A percentile compares a stretch with the other conserved stretches of the same genome.
These are phyloP conservation scores for Suillus clintonianus DNA, from an alignment of 768 basidiomycete species.

Conservation along the genomic window DNA sequence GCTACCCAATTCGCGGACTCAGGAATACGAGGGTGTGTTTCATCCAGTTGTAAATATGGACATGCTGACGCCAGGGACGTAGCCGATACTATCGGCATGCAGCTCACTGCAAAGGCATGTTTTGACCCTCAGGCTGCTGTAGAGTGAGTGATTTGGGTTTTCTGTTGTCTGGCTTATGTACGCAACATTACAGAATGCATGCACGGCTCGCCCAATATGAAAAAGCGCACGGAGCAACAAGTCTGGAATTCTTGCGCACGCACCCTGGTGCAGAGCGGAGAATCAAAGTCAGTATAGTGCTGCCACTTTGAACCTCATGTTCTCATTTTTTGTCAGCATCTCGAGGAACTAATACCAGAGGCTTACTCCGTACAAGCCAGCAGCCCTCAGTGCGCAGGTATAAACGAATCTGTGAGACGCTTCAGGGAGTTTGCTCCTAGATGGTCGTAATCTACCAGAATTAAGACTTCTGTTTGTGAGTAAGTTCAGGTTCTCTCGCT, in stretches of 20 bases:
- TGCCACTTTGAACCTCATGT: background rate
- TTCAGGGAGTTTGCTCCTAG: slow-evolving; percentile 13
- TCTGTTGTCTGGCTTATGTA: slow-evolving; percentile 1
- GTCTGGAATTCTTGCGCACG: slow-evolving; percentile 69
- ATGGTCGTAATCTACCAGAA: background rate
- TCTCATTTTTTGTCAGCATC: slow-evolving; percentile 34
- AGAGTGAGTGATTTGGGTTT: slow-evolving; percentile 45
- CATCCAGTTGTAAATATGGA: background rate
- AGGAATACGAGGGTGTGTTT: slow-evolving; percentile 74
- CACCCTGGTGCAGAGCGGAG: slow-evolving; percentile 79
- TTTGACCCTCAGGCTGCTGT: slow-evolving; percentile 80
- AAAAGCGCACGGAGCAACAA: slow-evolving; percentile 28
- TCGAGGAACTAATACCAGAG: slow-evolving; percentile 57
- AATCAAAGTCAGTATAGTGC: slow-evolving; percentile 54
- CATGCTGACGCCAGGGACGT: background rate
- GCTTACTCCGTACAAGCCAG: slow-evolving; percentile 55
- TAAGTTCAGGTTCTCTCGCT: background rate
- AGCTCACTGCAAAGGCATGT: slow-evolving; percentile 81
- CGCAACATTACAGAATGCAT: slow-evolving; percentile 59
- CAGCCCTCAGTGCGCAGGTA: slow-evolving; percentile 54
- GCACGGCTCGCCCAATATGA: slow-evolving; percentile 63
- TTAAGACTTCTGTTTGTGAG: background rate
- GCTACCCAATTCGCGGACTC: slow-evolving; percentile 80
- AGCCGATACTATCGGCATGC: slow-evolving; percentile 89
- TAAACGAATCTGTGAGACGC: slow-evolving; percentile 35